These are phyloP conservation scores for Cryptosporidium bovis DNA, from an alignment of 169 alveolate species.

Conservation along the genomic window DNA sequence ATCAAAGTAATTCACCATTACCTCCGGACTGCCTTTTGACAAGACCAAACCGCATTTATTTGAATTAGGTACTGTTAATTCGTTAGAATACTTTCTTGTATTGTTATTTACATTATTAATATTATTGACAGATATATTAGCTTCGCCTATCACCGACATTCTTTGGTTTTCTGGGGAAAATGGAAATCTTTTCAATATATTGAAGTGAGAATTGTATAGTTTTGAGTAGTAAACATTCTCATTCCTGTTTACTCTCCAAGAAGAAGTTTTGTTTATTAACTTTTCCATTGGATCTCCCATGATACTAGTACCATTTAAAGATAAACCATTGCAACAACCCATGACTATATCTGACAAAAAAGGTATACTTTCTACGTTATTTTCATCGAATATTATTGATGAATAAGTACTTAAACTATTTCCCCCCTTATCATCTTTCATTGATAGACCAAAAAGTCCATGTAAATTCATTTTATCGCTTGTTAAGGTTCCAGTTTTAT, in stretches of 20 bases:
- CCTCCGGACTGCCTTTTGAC: slow-evolving; percentile 68
- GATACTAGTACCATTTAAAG: slow-evolving; percentile 85
- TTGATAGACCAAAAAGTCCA: slow-evolving; percentile 75
- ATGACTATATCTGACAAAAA: slow-evolving; percentile 87
- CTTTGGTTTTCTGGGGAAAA: slow-evolving; percentile 89
- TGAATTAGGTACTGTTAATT: neutral
- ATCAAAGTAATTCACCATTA: slow-evolving; percentile 26
- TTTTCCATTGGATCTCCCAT: slow-evolving; percentile 97
- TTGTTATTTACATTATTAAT: too few relatives aligned
- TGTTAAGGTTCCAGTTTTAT: slow-evolving; percentile 99
- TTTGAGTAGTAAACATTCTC: slow-evolving; percentile 5
- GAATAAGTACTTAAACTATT: neutral
- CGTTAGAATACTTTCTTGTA: neutral
- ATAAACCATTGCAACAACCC: slow-evolving; percentile 95
- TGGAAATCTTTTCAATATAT: slow-evolving; percentile 83
- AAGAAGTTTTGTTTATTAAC: slow-evolving; percentile 23
- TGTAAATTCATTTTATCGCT: slow-evolving; percentile 88
- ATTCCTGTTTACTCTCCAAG: slow-evolving; percentile 28
- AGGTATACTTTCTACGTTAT: slow-evolving; percentile 56
- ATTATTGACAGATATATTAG: neutral
- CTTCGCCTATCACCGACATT: slow-evolving; percentile 81
- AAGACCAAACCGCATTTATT: slow-evolving; percentile 17
- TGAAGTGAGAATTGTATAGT: slow-evolving; percentile 32
- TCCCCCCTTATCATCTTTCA: neutral
- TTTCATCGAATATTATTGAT: slow-evolving; percentile 5